Evolutionary conservation across 2,329 filamentous ascomycete species (phyloP), one percentile per base, ranked within the genome.

Genomic region (Apiospora sp.): DNA sequence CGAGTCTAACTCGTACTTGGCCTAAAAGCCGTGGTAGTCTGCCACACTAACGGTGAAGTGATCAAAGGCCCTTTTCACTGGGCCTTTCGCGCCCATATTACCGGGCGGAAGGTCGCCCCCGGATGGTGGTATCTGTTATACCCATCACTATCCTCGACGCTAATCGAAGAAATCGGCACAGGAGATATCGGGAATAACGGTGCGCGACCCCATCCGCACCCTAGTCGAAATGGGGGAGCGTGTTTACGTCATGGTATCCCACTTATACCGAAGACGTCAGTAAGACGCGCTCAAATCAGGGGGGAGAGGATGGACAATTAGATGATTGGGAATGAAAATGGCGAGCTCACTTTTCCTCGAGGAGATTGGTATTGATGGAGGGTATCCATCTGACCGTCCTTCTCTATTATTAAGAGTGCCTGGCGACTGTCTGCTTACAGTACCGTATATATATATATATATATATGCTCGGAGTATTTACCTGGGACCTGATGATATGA

Each of bases 181-280:
- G 58, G 58, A 64, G 58, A 64, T 64, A 64, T n/a, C 58, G 58
- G 58, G 10, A 64, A 64, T 41, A 64, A 64, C 8, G 19, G 30
- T 64, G 19, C 58, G 58, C 54, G 30, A n/a, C 8, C 30, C 16
- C 54, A 61, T 61, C 54, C 14, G 14, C 16, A 37, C 54, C 27
- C 54, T 61, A 22, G 19, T 13, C 34, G 16, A 16, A 12, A 8
- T 5, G 54, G 10, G 22, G 19, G 58, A 3, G 19, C 34, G 58
- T 30, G 16, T 41, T 41, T 64, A 64, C 58, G 58, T 64, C 58
- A 64, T 64, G 34, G 8, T 8, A 64, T 64, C 58, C 58, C 34
- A 61, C 34, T 8, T 10, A 64, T 13, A 64, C 58, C 58, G 58
- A 41, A 64, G 58, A 64, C 58, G 58, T 64, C 58, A 64, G 34